Percentiles rank a stretch among this genome's conserved stretches.
Conservation (phyloP, 495 filamentous ascomycete species). For the Terfezia claveryi region DNA sequence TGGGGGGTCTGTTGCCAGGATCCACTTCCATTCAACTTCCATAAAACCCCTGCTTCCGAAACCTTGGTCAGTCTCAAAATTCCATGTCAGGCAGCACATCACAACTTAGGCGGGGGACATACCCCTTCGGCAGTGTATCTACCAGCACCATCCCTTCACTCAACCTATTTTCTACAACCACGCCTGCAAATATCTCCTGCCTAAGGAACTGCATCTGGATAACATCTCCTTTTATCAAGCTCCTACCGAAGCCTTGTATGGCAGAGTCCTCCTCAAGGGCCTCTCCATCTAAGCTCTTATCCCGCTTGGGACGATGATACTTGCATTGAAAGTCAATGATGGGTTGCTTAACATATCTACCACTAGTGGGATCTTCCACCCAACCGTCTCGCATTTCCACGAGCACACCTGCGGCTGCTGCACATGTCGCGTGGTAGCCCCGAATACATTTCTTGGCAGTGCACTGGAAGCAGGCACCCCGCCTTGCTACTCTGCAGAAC, state of each 20-base stretch:
- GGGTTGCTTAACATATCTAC: slow-evolving; percentile 68
- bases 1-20: slow-evolving; percentile 22
- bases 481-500: slow-evolving; percentile 67
- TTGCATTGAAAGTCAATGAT: slow-evolving; percentile 84
- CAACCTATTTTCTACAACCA: slow-evolving; percentile 66
- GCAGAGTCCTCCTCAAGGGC: slow-evolving; percentile 46
- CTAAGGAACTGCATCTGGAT: slow-evolving; percentile 75
- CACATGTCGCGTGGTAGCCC: slow-evolving; percentile 89
- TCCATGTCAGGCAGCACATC: slow-evolving; percentile 17
- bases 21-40: slow-evolving; percentile 61
- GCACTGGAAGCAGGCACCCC: slow-evolving; percentile 91
- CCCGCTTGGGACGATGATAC: slow-evolving; percentile 72
- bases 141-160: slow-evolving; percentile 54
- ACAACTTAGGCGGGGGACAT: slow-evolving; percentile 23
- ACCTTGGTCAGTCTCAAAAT: background rate
- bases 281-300: slow-evolving; percentile 42
- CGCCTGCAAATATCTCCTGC: slow-evolving; percentile 72
- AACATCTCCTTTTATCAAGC: slow-evolving; percentile 48
- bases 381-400: slow-evolving; percentile 67
- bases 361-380: slow-evolving; percentile 65
- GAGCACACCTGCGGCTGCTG: slow-evolving; percentile 71
- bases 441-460: slow-evolving; percentile 83
- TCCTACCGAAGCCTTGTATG: slow-evolving; percentile 44
- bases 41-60: slow-evolving; percentile 30
- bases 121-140: slow-evolving; percentile 75